Evolutionary conservation across 179 eudicot species (phyloP).

Genomic region (Patellifolia procumbens): DNA sequence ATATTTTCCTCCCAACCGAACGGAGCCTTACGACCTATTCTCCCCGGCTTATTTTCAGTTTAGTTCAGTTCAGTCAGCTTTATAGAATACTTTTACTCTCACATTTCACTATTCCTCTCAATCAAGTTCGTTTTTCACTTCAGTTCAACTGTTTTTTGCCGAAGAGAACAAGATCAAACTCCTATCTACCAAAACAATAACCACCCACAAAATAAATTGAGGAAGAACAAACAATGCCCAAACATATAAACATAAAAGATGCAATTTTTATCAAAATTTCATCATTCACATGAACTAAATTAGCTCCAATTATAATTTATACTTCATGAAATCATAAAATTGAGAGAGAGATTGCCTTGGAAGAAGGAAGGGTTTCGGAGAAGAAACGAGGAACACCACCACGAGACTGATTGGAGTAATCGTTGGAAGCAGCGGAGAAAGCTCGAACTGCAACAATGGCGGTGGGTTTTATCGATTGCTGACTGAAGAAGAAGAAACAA

Average conservation of each 20-base stretch:
- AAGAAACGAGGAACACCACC: constrained; percentile 94
- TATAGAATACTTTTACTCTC: too few species aligned
- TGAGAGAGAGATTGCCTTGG: constrained; percentile 43
- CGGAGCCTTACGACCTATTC: too few species aligned
- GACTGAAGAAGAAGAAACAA: constrained; percentile 3
- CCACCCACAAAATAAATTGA: not conserved
- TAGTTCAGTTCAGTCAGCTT: too few species aligned
- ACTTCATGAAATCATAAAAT: constrained; percentile 3
- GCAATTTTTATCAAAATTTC: not conserved
- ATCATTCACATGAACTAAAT: not conserved
- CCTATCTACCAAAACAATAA: not conserved
- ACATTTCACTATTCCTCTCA: too few species aligned
- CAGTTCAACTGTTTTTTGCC: too few species aligned
- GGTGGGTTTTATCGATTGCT: constrained; percentile 31
- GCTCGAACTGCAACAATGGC: constrained; percentile 32
- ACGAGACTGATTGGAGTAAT: constrained; percentile 73
- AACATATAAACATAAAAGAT: not conserved
- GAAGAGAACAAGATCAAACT: too few species aligned
- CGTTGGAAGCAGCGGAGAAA: constrained; percentile 41
- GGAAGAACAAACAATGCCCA: not conserved
- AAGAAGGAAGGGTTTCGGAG: constrained; percentile 70
- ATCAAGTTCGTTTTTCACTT: too few species aligned
- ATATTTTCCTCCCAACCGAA: too few species aligned
- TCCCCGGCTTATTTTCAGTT: too few species aligned
- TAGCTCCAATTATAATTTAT: not conserved